Percentiles rank a stretch among this genome's conserved stretches.
phyloP scores from a whole-genome alignment of 1,284 basidiomycete species.

The Pseudozyma tsukubaensis region DNA sequence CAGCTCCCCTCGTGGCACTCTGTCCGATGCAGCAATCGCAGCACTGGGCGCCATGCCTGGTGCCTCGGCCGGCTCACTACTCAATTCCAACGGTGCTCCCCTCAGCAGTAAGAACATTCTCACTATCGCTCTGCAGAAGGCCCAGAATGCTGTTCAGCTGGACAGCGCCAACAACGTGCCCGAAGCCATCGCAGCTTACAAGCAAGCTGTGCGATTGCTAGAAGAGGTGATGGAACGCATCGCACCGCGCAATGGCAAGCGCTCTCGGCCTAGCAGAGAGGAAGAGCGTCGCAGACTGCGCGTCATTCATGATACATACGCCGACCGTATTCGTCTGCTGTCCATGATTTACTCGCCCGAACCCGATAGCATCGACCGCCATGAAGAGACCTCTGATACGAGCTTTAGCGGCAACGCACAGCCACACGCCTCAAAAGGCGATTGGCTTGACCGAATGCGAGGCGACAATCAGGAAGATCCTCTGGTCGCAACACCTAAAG shows the following conservation, averaged over 20 bases:
- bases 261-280: conserved; percentile 58
- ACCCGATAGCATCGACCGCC: conserved; percentile 22
- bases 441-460: conserved; percentile 39
- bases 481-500: conserved; percentile 3
- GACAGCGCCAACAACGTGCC: conserved; percentile 69
- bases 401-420: conserved; percentile 24
- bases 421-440: conserved; percentile 14
- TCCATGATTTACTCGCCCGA: conserved; percentile 60
- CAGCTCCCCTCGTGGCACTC: conserved; percentile 26
- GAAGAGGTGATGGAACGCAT: conserved; percentile 70
- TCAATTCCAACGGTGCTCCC: conserved; percentile 53
- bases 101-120: conserved; percentile 68
- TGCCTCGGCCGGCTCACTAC: conserved; percentile 33
- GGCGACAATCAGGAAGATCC: conserved; percentile 22
- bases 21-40: conserved; percentile 53
- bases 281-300: conserved; percentile 68
- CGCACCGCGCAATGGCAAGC: conserved; percentile 59
- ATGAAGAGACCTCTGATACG: conserved; percentile 19
- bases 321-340: conserved; percentile 68
- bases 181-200: conserved; percentile 69
- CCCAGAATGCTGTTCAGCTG: conserved; percentile 69
- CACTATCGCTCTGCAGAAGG: conserved; percentile 69
- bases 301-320: conserved; percentile 70
- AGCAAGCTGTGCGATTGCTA: conserved; percentile 68
- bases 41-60: conserved; percentile 53